Evolutionary conservation across 148 eudicot genomes (phyloP), one percentile per base, ranked within the genome.

Genomic region (Vaccinium corymbosum): DNA sequence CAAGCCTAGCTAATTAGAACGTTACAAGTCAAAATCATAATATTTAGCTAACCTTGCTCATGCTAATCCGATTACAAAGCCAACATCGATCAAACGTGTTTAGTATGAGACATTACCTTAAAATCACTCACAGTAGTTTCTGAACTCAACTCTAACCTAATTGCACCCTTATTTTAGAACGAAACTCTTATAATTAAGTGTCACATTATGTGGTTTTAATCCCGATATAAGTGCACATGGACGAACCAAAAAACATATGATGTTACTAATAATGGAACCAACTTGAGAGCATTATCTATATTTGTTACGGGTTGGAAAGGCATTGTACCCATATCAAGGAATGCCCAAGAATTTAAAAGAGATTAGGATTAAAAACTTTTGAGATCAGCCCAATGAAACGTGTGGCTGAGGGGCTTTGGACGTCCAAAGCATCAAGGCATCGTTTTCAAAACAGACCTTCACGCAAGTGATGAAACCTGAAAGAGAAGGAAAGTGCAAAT

Each of bases 401-500:
- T 35, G 72, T 80, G 72, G 72, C 27, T 59, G 82, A 61, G 53
- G 38, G 53, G 55, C 1, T 38, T 61, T 61, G 71, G 59, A 57
- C 13, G 12, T 14, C 51, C 19, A 11, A 59, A 8, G 22, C 29
- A 22, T 49, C n/a, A 12, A 2, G 6, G 29, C 15, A 3, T 66
- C 76, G 38, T 38, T 66, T 64, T 42, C 56, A 15, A 22, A 51
- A 5, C 22, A 82, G 49, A 19, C 48, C 78, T 71, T 52, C 84
- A 82, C 84, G 84, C 78, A 82, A 82, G 51, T 71, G 84, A 82
- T 82, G 78, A 29, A 29, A 29, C 32, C 1, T 29, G 32, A 70
- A 5, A 51, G 51, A 20, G 76, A 66, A 81, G 49, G 72, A 38
- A 51, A 35, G n/a, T 38, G 32, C 29, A 20, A 16, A 14, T 6